Evolutionary conservation across 768 basidiomycete genomes (phyloP).

Genomic region (Leucosporidium scottii): DNA sequence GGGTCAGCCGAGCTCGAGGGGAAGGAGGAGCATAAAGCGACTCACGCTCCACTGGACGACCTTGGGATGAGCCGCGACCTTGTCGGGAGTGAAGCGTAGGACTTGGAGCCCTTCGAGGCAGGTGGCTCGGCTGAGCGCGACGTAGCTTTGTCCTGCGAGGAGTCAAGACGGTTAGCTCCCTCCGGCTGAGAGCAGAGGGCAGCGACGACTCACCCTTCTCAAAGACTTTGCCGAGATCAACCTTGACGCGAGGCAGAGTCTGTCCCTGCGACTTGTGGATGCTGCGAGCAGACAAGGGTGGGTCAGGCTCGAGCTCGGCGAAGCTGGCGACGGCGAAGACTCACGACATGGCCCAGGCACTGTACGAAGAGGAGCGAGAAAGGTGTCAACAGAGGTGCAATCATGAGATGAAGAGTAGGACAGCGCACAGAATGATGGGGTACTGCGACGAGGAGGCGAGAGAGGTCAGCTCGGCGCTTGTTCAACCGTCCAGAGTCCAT

Average conservation of each 20-base stretch:
- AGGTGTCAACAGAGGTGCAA: too few species aligned
- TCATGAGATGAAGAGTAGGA: too few species aligned
- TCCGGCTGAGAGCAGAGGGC: fast-evolving
- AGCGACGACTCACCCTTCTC: constrained; percentile 45
- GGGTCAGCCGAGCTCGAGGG: too few species aligned
- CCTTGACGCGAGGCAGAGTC: constrained; percentile 87
- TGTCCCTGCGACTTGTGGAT: constrained; percentile 99
- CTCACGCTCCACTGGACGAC: constrained; percentile 30
- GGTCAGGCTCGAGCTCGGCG: constrained; percentile 80
- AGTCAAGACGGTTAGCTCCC: background rate
- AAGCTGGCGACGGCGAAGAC: constrained; percentile 66
- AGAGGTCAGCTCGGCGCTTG: background rate
- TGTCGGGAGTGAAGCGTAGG: constrained; percentile 63
- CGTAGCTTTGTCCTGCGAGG: constrained; percentile 35
- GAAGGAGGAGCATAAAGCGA: too few species aligned
- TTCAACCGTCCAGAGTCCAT: background rate
- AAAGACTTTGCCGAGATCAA: constrained; percentile 86
- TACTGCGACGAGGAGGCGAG: constrained; percentile 10
- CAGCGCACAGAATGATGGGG: constrained; percentile 32
- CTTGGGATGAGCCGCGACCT: constrained; percentile 48
- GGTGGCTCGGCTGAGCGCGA: constrained; percentile 65
- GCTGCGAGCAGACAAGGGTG: constrained; percentile 14
- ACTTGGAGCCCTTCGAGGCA: constrained; percentile 77
- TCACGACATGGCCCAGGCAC: constrained; percentile 34
- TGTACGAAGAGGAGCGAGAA: background rate